phyloP scores from a whole-genome alignment of 345 rosid genomes.

The Eucalyptus camaldulensis region DNA sequence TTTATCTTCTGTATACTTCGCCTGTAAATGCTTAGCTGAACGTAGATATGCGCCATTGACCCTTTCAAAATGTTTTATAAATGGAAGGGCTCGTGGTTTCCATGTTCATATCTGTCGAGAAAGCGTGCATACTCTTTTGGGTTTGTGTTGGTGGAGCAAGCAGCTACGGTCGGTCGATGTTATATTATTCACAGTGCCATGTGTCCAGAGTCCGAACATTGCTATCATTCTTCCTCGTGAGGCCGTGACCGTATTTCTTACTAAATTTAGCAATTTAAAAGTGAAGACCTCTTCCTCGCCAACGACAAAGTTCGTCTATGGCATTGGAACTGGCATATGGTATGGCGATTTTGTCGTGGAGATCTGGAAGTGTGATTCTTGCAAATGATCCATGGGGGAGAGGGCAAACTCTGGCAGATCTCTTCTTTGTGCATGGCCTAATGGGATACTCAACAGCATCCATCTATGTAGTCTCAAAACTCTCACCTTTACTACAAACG shows the following conservation, averaged over 20 bases:
- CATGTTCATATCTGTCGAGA: not conserved
- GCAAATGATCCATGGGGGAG: not conserved
- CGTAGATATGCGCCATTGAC: not conserved
- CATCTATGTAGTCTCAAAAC: not conserved
- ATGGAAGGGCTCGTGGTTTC: not conserved
- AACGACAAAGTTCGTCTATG: not conserved
- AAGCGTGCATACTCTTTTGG: not conserved
- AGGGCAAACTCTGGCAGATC: not conserved
- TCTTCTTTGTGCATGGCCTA: not conserved
- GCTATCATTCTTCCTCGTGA: not conserved
- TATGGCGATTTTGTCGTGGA: not conserved
- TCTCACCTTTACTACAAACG: not conserved
- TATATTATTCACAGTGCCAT: not conserved
- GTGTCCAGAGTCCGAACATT: not conserved
- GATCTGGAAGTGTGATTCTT: not conserved
- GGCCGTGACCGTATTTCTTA: not conserved
- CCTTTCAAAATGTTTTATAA: not conserved
- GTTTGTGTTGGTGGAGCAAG: not conserved
- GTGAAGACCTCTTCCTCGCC: not conserved
- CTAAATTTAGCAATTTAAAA: not conserved
- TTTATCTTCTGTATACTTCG: not conserved
- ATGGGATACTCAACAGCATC: not conserved
- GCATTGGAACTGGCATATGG: not conserved
- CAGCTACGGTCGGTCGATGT: not conserved
- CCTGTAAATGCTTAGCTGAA: not conserved